Percentiles rank a stretch among this genome's conserved stretches.
phyloP scores from a whole-genome alignment of 345 rosid species.

The Fremontodendron californicum region DNA sequence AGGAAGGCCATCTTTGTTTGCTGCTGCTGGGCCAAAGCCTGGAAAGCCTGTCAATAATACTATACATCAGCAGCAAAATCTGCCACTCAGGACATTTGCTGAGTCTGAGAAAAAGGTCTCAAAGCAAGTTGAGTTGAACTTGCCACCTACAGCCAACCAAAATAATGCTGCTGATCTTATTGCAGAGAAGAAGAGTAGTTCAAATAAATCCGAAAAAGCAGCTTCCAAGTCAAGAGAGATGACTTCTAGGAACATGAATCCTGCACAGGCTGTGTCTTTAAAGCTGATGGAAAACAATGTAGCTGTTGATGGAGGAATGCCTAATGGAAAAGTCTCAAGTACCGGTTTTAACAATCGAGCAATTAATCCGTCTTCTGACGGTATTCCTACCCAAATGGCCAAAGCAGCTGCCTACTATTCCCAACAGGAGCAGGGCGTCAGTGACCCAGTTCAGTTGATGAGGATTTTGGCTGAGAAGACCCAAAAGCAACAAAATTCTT shows the following conservation, averaged over 20 bases:
- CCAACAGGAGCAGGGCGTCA: constrained; percentile 43
- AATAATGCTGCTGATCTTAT: constrained; percentile 34
- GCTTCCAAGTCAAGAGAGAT: constrained; percentile 36
- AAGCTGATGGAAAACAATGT: constrained; percentile 41
- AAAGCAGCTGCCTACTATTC: constrained; percentile 37
- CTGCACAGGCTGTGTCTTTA: constrained; percentile 33
- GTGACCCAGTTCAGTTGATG: constrained; percentile 65
- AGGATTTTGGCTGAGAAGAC: constrained; percentile 49
- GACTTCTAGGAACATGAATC: constrained; percentile 36
- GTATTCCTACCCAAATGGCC: constrained; percentile 41
- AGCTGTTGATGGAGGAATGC: constrained; percentile 37
- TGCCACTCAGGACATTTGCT: constrained; percentile 28
- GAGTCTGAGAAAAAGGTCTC: constrained; percentile 49
- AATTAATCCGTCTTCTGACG: constrained; percentile 36
- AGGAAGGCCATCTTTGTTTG: constrained; percentile 34
- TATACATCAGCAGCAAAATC: constrained; percentile 36
- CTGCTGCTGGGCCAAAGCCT: constrained; percentile 33
- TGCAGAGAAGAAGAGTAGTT: constrained; percentile 34
- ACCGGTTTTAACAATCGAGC: constrained; percentile 31
- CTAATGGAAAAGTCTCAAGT: constrained; percentile 44
- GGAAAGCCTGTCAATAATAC: constrained; percentile 23
- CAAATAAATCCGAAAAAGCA: constrained; percentile 34
- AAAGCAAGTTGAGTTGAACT: constrained; percentile 73
- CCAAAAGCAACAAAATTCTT: constrained; percentile 50
- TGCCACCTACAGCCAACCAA: constrained; percentile 55